phyloP scores from a whole-genome alignment of 306 rosid species.

The Cercis canadensis region DNA sequence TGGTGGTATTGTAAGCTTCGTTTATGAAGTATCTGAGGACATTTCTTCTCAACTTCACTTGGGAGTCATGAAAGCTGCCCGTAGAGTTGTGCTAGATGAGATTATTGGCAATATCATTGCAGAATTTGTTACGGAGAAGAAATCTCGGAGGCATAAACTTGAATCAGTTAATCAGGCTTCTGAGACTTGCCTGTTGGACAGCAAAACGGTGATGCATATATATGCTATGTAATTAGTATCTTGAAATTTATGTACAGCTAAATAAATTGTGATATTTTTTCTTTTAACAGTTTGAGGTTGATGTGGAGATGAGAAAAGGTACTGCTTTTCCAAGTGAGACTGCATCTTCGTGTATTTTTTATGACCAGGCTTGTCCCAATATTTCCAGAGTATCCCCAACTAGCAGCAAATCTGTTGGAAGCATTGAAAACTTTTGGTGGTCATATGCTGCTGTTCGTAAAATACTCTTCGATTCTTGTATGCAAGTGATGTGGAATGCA shows the following conservation, averaged over 20 bases:
- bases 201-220: slow-evolving; percentile 53
- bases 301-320: slow-evolving; percentile 44
- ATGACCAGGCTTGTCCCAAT: slow-evolving; percentile 39
- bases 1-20: slow-evolving; percentile 42
- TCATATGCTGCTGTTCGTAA: slow-evolving; percentile 68
- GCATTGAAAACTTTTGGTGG: slow-evolving; percentile 76
- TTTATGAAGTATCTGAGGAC: slow-evolving; percentile 71
- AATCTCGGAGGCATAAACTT: slow-evolving; percentile 54
- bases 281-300: slow-evolving; percentile 57
- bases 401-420: slow-evolving; percentile 67
- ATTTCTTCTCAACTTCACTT: slow-evolving; percentile 80
- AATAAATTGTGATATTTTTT: slow-evolving; percentile 41
- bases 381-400: slow-evolving; percentile 41
- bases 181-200: slow-evolving; percentile 42
- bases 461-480: slow-evolving; percentile 69
- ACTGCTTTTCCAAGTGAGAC: slow-evolving; percentile 47
- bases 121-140: slow-evolving; percentile 65
- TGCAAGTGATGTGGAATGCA: slow-evolving; percentile 92
- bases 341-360: slow-evolving; percentile 31
- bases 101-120: slow-evolving; percentile 76
- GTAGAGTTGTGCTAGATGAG: slow-evolving; percentile 87
- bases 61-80: slow-evolving; percentile 83
- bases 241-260: slow-evolving; percentile 26
- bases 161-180: slow-evolving; percentile 50
- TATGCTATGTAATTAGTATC: slow-evolving; percentile 25